Percentiles rank a stretch among this genome's conserved stretches.
Conservation (phyloP, 129 eudicot genomes). For the Saussurea involucrata region DNA sequence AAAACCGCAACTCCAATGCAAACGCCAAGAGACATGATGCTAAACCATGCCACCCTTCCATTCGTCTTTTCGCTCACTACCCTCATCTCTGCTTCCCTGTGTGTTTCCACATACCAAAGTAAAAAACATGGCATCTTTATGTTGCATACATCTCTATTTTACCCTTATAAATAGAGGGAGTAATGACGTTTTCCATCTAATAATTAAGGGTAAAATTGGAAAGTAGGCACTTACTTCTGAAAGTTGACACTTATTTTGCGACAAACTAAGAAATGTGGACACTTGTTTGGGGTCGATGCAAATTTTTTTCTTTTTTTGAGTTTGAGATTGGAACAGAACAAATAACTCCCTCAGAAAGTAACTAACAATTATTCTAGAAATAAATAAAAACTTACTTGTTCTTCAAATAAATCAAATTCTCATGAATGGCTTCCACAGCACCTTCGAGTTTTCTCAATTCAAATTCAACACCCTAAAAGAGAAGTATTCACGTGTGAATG, state of each 20-base stretch:
- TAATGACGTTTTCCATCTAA: no score
- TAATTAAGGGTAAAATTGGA: no score
- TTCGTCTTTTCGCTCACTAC: slow-evolving; percentile 74
- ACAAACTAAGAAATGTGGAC: no score
- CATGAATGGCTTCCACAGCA: slow-evolving; percentile 66
- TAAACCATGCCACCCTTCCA: slow-evolving; percentile 71
- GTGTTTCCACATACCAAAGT: neutral
- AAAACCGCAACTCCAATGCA: slow-evolving; percentile 58
- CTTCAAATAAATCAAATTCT: slow-evolving; percentile 59
- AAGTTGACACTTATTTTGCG: no score
- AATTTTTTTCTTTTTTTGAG: no score
- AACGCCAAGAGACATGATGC: slow-evolving; percentile 77
- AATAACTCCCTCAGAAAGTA: neutral
- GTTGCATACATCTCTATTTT: no score
- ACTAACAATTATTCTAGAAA: neutral
- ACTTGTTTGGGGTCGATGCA: no score
- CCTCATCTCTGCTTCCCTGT: slow-evolving; percentile 92
- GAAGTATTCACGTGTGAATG: slow-evolving; percentile 2
- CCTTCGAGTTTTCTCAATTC: slow-evolving; percentile 88
- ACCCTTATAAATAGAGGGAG: no score
- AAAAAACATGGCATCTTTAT: no score
- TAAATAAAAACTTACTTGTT: slow-evolving; percentile 39
- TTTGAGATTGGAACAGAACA: neutral
- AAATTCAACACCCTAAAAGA: slow-evolving; percentile 75
- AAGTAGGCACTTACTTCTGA: no score